Evolutionary conservation across 495 filamentous ascomycete genomes (phyloP).

Genomic region (Penicillium angulare): DNA sequence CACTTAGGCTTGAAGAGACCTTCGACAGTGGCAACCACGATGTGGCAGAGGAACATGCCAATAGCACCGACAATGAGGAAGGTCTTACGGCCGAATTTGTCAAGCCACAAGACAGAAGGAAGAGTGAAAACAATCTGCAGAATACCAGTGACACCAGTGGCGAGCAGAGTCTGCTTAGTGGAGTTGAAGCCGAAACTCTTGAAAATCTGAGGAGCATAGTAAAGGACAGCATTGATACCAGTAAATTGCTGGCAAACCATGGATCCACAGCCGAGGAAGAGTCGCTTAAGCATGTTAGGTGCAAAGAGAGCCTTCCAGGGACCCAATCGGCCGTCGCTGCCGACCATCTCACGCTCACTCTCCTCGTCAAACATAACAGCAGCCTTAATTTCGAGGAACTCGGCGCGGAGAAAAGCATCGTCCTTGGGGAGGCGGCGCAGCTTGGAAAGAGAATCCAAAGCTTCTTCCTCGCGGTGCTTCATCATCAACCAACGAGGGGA

Average conservation of each 20-base stretch:
- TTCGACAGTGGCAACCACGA: conserved; percentile 41
- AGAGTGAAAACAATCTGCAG: conserved; percentile 69
- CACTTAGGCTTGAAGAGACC: conserved; percentile 51
- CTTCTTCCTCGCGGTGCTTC: conserved; percentile 78
- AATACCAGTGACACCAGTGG: conserved; percentile 68
- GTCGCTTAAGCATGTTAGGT: conserved; percentile 31
- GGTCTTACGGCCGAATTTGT: conserved; percentile 66
- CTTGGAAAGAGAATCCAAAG: conserved; percentile 56
- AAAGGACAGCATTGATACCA: conserved; percentile 8
- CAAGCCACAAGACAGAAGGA: conserved; percentile 66
- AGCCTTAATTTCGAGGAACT: conserved; percentile 66
- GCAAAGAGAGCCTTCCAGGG: conserved; percentile 53
- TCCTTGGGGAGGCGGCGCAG: conserved; percentile 62
- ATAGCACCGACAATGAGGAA: conserved; percentile 69
- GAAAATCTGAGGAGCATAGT: conserved; percentile 9
- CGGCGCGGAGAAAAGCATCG: conserved; percentile 63
- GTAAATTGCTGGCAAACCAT: conserved; percentile 10
- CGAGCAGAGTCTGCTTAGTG: conserved; percentile 48
- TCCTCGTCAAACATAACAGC: conserved; percentile 58
- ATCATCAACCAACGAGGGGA: conserved; percentile 76
- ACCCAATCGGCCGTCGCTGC: conserved; percentile 52
- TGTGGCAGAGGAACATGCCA: conserved; percentile 60
- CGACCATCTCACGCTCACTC: conserved; percentile 53
- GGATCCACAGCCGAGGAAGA: conserved; percentile 1
- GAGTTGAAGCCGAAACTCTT: conserved; percentile 6